Evolutionary conservation across 2,329 filamentous ascomycete genomes (phyloP), one percentile per base, ranked within the genome.

Genomic region (Monilinia fructicola): DNA sequence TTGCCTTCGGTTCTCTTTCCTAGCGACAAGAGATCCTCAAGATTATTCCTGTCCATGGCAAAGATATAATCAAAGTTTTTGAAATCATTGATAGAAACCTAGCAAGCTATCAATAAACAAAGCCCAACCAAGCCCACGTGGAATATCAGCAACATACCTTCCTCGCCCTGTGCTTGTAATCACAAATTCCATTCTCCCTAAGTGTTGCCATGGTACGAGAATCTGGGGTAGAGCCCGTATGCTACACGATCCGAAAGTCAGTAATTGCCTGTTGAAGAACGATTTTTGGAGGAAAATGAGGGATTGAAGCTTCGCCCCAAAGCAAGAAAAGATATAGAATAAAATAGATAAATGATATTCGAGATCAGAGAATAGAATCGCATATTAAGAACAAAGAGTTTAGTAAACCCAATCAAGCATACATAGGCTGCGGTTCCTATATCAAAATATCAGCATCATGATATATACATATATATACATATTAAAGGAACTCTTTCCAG

Each of bases 51-150:
- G 76, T 99, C 95, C 95, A 99, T 99, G 68, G 91, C 93, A 67
- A 99, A 88, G 68, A 99, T 88, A 79, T 96, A 98, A 78, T 98
- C 92, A 75, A 97, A 98, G 21, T 84, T 83, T 66, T 87, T 81
- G 73, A 98, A 96, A 78, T 99, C 95, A 62, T 84, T 83, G 0
- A 82, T 78, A 5, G 80, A 79, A 60, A 88, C 77, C 84, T 87
- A 63, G 31, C 42, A 2, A 28, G 3, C 18, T 23, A 40, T 74
- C 48, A 74, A 58, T 28, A 52, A 35, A 9, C 16, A 21, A 23
- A n/a, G 18, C n/a, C 10, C 26, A n/a, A 38, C 1, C n/a, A 14
- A 42, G 54, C 21, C 21, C 18, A 40, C 7, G 12, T 18, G 21
- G 26, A 42, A 28, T 59, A 48, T 16, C 52, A 48, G 14, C 52